Percentiles rank a stretch among this genome's conserved stretches.
phyloP scores from a whole-genome alignment of 768 basidiomycete species.

The Grammothele lineata region DNA sequence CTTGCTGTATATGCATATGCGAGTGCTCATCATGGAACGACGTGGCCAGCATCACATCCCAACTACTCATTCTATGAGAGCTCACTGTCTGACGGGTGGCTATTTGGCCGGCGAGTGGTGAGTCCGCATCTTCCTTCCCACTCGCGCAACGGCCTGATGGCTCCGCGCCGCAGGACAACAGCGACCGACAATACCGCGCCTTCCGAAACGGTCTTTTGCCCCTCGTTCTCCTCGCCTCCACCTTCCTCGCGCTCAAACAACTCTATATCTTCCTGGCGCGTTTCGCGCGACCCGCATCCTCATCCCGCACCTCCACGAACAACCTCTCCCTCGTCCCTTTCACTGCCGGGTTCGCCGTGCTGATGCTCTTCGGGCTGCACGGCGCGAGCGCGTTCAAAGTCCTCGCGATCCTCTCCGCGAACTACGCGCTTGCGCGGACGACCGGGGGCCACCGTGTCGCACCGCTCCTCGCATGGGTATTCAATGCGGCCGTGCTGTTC shows the following conservation, averaged over 20 bases:
- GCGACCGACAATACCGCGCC: constrained; percentile 84
- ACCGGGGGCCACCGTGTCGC: constrained; percentile 39
- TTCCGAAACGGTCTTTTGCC: constrained; percentile 79
- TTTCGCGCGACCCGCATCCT: background rate
- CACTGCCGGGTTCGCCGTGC: constrained; percentile 53
- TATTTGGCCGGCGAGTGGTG: constrained; percentile 76
- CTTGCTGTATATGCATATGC: too few relatives aligned
- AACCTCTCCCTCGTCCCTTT: constrained; percentile 47
- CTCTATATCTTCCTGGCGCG: constrained; percentile 35
- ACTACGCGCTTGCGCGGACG: constrained; percentile 59
- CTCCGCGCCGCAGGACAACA: constrained; percentile 65
- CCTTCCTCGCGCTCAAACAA: constrained; percentile 56
- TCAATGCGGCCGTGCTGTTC: constrained; percentile 73
- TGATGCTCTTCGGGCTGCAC: constrained; percentile 72
- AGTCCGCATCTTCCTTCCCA: constrained; percentile 28
- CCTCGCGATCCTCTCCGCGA: constrained; percentile 59
- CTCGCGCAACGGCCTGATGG: background rate
- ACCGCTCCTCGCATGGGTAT: constrained; percentile 66
- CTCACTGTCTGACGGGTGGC: constrained; percentile 71
- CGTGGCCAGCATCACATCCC: constrained; percentile 56
- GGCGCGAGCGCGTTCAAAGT: constrained; percentile 81
- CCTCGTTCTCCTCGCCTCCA: constrained; percentile 44
- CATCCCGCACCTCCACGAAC: constrained; percentile 20
- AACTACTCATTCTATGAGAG: constrained; percentile 64
- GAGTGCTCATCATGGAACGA: background rate